These are phyloP conservation scores for Hypoxylon subgilvum DNA, from an alignment of 495 filamentous ascomycete species.

Conservation along the genomic window DNA sequence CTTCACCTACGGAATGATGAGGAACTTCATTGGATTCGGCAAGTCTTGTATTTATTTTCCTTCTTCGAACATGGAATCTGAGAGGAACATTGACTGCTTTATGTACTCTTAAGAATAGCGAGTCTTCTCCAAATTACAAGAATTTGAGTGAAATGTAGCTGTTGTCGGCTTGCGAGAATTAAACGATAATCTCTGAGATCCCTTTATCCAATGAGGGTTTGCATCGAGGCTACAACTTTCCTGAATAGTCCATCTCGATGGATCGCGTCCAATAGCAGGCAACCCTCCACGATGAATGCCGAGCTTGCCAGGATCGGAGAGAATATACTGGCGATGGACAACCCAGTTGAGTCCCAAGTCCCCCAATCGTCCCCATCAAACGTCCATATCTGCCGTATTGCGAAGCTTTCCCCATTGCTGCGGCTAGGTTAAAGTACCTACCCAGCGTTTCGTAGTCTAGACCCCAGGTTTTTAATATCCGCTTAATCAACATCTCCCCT, in stretches of 20 bases:
- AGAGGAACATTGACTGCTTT: too few species aligned
- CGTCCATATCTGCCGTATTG: slow-evolving; percentile 10
- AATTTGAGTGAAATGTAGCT: too few species aligned
- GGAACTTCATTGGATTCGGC: too few species aligned
- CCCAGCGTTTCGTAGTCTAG: slow-evolving; percentile 30
- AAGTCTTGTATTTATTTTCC: too few species aligned
- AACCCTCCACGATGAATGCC: background rate
- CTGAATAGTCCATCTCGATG: slow-evolving; percentile 3
- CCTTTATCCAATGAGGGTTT: slow-evolving; percentile 5
- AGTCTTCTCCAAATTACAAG: too few species aligned
- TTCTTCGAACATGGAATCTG: too few species aligned
- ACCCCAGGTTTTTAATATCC: slow-evolving; percentile 36
- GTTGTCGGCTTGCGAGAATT: too few species aligned
- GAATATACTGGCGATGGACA: background rate
- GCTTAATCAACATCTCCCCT: slow-evolving; percentile 31
- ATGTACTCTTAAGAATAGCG: too few species aligned
- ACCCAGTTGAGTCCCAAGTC: background rate
- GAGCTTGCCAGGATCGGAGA: background rate
- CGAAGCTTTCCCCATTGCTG: slow-evolving; percentile 6
- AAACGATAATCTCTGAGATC: too few species aligned
- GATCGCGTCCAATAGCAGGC: background rate
- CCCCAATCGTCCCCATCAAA: slow-evolving; percentile 7
- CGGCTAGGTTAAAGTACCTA: background rate
- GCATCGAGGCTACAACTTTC: background rate
- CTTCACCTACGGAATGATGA: too few species aligned